Base-by-base conservation (phyloP, 1,139 yeast species). In the Diutina ranongensis region DNA sequence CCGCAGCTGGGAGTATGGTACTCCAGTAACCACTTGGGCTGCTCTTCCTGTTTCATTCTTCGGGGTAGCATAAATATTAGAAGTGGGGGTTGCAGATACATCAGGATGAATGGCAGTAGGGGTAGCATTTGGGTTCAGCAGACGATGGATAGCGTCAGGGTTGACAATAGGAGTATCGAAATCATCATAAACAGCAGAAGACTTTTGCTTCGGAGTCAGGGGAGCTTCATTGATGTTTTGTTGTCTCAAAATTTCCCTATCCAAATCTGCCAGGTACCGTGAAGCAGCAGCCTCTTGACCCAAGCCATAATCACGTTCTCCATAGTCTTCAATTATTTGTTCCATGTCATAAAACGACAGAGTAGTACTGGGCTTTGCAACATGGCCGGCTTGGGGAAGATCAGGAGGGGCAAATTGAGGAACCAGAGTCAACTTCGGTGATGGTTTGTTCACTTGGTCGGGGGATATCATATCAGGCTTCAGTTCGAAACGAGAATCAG, bases 351-450 rank as follows among this genome's bases (percentile, higher is more conserved):
- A 35, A 18, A 35, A 35, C 16, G 22, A 22, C 40, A 35, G 40
- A 12, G 40, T 35, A n/a, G 40, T 15, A n/a, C 28, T 20, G 16
- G 22, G 22, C 12, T 35, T 35, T 4, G 40, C 40, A 4, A 18
- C 40, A 18, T 35, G 40, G n/a, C 16, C 5, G 13, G 28, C 40
- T 4, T n/a, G 28, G 18, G 40, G 28, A 5, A 31, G 15, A 4
- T 9, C 34, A 15, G 34, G 34, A 13, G 40, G 40, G 15, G 40
- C 40, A 35, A 35, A 35, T n/a, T 35, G 40, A 9, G 40, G 40
- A 12, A 8, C 22, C 18, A 16, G 36, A 12, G 36, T 21, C 21
- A 9, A 7, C 4, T 13, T n/a, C 36, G 10, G 36, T 13, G 10
- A 10, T 2, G 36, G 36, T 12, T 7, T 33, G 19, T 16, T 33